These are phyloP conservation scores for Paramecium biaurelia DNA, from an alignment of 73 alveolate species.

Conservation along the genomic window DNA sequence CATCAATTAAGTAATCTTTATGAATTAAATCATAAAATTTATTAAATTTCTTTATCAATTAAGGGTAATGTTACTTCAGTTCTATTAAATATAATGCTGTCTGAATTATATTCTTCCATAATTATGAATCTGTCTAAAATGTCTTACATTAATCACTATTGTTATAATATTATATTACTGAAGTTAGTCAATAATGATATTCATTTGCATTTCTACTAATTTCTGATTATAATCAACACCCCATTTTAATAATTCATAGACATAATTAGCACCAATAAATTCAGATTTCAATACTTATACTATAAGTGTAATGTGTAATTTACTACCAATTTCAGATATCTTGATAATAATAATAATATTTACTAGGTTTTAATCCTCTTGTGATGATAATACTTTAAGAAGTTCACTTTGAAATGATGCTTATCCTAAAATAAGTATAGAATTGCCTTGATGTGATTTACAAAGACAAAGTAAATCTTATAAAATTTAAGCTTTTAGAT, in stretches of 20 bases:
- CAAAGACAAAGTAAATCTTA: slow-evolving; percentile 26
- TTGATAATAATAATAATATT: neutral
- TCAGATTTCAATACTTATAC: neutral
- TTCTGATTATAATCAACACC: neutral
- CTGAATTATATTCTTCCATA: neutral
- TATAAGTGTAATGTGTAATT: neutral
- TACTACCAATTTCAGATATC: slow-evolving; percentile 16
- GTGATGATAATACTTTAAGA: neutral
- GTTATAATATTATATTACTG: neutral
- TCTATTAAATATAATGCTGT: neutral
- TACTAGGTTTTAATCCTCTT: neutral
- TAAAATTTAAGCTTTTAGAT: slow-evolving; percentile 2
- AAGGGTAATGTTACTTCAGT: neutral
- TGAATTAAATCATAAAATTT: neutral
- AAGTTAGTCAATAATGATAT: neutral
- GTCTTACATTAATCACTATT: neutral
- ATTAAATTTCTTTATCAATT: neutral
- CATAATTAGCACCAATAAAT: neutral
- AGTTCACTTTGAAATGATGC: neutral
- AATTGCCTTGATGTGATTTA: slow-evolving; percentile 14
- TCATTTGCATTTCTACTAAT: neutral
- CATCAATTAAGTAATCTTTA: neutral
- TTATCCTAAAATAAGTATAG: neutral
- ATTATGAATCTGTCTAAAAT: neutral
- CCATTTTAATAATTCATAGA: neutral